Conservation (phyloP, 495 filamentous ascomycete species). For the Penicillium nucicola region DNA sequence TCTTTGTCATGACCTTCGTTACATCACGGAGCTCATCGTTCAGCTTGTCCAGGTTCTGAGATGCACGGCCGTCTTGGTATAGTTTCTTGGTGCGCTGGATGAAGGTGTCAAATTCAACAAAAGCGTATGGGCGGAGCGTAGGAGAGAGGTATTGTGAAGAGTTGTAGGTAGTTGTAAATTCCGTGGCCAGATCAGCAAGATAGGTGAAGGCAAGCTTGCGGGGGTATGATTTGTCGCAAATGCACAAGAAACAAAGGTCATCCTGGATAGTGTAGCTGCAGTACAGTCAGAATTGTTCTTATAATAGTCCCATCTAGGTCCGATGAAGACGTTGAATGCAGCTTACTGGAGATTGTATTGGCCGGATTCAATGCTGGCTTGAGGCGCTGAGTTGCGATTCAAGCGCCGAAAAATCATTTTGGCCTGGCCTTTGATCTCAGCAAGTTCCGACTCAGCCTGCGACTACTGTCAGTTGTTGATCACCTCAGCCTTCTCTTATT, state of each 20-base stretch:
- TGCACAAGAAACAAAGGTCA: slow-evolving; percentile 84
- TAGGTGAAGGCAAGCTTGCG: slow-evolving; percentile 99
- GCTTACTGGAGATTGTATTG: slow-evolving; percentile 84
- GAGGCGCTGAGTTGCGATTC: slow-evolving; percentile 80
- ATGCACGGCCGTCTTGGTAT: slow-evolving; percentile 89
- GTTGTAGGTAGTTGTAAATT: slow-evolving; percentile 88
- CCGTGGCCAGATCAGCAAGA: slow-evolving; percentile 83
- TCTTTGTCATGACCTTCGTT: slow-evolving; percentile 99
- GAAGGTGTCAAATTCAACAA: slow-evolving; percentile 97
- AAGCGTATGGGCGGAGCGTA: slow-evolving; percentile 84
- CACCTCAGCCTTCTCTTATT: not conserved
- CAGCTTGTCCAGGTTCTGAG: slow-evolving; percentile 79
- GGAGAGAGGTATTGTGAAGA: slow-evolving; percentile 67
- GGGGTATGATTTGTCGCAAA: slow-evolving; percentile 90
- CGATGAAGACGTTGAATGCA: not conserved
- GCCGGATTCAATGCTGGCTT: slow-evolving; percentile 87
- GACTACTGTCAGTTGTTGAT: not conserved
- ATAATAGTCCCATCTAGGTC: too few species aligned
- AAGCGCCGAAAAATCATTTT: slow-evolving; percentile 87
- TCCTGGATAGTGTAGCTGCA: slow-evolving; percentile 78
- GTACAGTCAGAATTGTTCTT: slow-evolving; percentile 1
- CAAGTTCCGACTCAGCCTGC: slow-evolving; percentile 69
- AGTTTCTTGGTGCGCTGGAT: slow-evolving; percentile 89
- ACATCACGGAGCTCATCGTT: slow-evolving; percentile 97
- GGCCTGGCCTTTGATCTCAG: slow-evolving; percentile 84